A percentile compares a stretch with the other conserved stretches of the same genome.
phyloP scores from a whole-genome alignment of 805 yeast species.

The Pichia cephalocereana region DNA sequence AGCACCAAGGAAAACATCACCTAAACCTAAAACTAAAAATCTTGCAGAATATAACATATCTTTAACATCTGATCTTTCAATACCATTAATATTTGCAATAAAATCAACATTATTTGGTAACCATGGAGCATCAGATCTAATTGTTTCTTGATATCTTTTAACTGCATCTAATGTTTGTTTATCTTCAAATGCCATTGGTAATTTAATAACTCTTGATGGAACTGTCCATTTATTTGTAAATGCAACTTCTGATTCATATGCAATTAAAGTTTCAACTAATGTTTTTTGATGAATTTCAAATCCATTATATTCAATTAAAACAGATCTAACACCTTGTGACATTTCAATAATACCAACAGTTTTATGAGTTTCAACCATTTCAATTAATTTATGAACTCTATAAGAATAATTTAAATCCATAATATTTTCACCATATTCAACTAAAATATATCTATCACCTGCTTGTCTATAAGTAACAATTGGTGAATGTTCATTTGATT shows the following conservation, averaged over 20 bases:
- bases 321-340: conserved; percentile 97
- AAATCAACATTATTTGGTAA: conserved; percentile 96
- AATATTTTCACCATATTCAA: conserved; percentile 85
- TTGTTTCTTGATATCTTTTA: conserved; percentile 84
- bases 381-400: conserved; percentile 75
- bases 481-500: conserved; percentile 46
- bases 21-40: conserved; percentile 88
- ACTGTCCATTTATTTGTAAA: conserved; percentile 79
- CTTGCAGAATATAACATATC: conserved; percentile 85
- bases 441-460: conserved; percentile 87
- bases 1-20: conserved; percentile 96
- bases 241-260: conserved; percentile 67
- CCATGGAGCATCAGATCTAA: conserved; percentile 93
- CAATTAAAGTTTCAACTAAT: conserved; percentile 54
- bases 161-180: conserved; percentile 83
- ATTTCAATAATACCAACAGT: conserved; percentile 84
- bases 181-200: conserved; percentile 98
- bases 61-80: conserved; percentile 64
- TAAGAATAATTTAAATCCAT: conserved; percentile 81
- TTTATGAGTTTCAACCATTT: conserved; percentile 52
- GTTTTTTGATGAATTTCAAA: conserved; percentile 48
- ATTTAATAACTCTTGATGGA: conserved; percentile 67
- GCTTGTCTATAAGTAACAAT: conserved; percentile 87
- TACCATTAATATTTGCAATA: conserved; percentile 79
- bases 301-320: conserved; percentile 77